Percentiles rank a stretch among this genome's conserved stretches.
Conservation (phyloP, 108 stramenopile species). For the Conticribra weissflogii region DNA sequence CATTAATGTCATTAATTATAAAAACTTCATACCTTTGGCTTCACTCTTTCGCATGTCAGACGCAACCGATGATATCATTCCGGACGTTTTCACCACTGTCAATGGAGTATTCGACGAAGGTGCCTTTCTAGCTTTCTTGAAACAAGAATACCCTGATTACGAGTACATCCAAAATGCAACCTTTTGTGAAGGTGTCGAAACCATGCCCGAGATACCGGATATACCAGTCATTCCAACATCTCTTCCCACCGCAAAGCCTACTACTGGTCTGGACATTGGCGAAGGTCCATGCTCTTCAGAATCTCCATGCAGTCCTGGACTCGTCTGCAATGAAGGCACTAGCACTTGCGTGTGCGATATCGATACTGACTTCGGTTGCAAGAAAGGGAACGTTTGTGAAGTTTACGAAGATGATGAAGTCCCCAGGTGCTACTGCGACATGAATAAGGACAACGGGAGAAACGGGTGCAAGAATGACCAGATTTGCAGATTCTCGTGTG, state of each 20-base stretch:
- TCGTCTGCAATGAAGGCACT: conserved; percentile 1
- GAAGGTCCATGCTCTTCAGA: conserved; percentile 11
- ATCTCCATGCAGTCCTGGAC: conserved; percentile 3
- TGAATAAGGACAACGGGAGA: conserved; percentile 15
- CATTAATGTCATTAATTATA: not conserved
- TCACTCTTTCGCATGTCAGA: not conserved
- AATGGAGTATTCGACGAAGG: conserved; percentile 10
- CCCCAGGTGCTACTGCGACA: conserved; percentile 26
- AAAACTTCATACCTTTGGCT: not conserved
- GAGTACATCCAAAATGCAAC: conserved; percentile 12
- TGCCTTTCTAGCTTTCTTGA: conserved; percentile 11
- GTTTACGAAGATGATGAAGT: conserved; percentile 24
- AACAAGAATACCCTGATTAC: conserved; percentile 23
- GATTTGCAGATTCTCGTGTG: conserved; percentile 22
- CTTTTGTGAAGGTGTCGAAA: conserved; percentile 23
- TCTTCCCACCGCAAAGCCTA: conserved; percentile 18
- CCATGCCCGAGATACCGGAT: conserved; percentile 24
- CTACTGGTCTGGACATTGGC: conserved; percentile 1
- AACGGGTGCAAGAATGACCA: conserved; percentile 16
- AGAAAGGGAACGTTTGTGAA: conserved; percentile 10
- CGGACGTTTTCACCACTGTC: conserved; percentile 11
- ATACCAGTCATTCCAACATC: conserved; percentile 8
- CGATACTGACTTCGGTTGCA: conserved; percentile 25
- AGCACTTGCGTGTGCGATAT: conserved; percentile 18
- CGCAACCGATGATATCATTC: conserved; percentile 26